These are phyloP conservation scores for Boletus insuetus DNA, from an alignment of 768 basidiomycete species.

Conservation along the genomic window DNA sequence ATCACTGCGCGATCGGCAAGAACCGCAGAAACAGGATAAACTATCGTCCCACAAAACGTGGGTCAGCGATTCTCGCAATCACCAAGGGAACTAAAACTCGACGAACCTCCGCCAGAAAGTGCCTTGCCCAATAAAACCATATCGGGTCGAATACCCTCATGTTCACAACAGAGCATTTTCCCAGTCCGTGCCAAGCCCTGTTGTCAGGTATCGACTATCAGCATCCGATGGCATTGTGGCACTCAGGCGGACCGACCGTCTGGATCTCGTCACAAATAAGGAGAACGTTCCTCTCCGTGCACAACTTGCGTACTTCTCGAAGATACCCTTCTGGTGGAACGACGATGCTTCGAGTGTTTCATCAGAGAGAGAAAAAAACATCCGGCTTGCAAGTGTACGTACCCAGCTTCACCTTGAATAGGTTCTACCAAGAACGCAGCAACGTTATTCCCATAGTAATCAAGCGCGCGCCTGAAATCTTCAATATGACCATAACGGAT, in stretches of 20 bases:
- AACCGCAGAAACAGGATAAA: conserved; percentile 96
- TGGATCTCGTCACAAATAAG: conserved; percentile 99
- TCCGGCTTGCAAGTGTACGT: conserved; percentile 27
- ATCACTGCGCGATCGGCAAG: conserved; percentile 89
- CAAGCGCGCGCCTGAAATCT: conserved; percentile 80
- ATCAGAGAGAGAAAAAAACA: not conserved
- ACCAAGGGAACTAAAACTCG: not conserved
- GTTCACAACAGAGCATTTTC: conserved; percentile 88
- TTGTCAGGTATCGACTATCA: conserved; percentile 1
- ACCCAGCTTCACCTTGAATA: conserved; percentile 99
- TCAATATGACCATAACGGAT: conserved; percentile 84
- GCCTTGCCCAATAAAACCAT: conserved; percentile 94
- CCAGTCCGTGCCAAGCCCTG: conserved; percentile 91
- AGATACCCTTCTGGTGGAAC: conserved; percentile 91
- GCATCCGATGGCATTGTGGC: not conserved
- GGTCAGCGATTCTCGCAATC: conserved; percentile 5
- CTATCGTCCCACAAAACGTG: conserved; percentile 35
- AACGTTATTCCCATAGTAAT: conserved; percentile 74
- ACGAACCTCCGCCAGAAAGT: conserved; percentile 87
- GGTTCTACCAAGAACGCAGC: conserved; percentile 97
- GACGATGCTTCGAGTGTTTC: conserved; percentile 60
- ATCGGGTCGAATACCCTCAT: conserved; percentile 87
- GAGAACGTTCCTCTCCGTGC: conserved; percentile 91
- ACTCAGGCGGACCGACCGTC: conserved; percentile 51
- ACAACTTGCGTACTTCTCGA: conserved; percentile 68